Evolutionary conservation across 2,329 filamentous ascomycete species (phyloP), one percentile per base, ranked within the genome.

Genomic region (Onygena corvina): DNA sequence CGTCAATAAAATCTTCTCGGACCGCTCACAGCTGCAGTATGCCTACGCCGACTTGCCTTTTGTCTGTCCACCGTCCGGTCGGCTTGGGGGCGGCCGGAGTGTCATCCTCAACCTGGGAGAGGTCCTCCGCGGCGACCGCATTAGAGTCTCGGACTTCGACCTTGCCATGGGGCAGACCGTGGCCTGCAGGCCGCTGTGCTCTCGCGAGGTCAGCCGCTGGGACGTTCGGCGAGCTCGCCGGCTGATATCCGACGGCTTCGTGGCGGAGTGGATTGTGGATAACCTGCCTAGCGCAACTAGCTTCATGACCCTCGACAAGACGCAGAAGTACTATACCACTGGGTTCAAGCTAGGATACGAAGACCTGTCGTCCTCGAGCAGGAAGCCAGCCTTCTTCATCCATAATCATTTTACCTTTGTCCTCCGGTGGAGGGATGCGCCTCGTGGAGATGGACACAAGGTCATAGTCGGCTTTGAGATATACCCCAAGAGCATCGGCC

Each of bases 231-330:
- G 79, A 61, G 83, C 84, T 3, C 77, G 76, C 57, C 73, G 88
- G 53, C 69, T 94, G 59, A 81, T 94, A 33, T 76, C 76, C 53
- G 77, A 88, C 48, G 85, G 84, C 30, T 93, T 92, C 64, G 80
- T 92, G n/a, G 81, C 82, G 1, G 87, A 94, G 66, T 94, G 87
- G 88, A 93, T 94, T 57, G 84, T 92, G 55, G 87, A 94, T 65
- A 94, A 94, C 59, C 73, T 94, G 7, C 87, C 88, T 1, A 87
- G 87, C 4, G 87, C 87, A 30, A 93, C 87, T 6, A 89, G 83
- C 64, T 93, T 93, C 61, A 83, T 92, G 23, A 90, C 85, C 0
- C 83, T 86, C 30, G 87, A 93, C 65, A 87, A 87, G 69, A 80
- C 77, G 42, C 76, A 80, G 59, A 93, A 89, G 65, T 93, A 94